These are phyloP conservation scores for Sporothrix curviconia DNA, from an alignment of 2,329 filamentous ascomycete genomes.

Conservation along the genomic window DNA sequence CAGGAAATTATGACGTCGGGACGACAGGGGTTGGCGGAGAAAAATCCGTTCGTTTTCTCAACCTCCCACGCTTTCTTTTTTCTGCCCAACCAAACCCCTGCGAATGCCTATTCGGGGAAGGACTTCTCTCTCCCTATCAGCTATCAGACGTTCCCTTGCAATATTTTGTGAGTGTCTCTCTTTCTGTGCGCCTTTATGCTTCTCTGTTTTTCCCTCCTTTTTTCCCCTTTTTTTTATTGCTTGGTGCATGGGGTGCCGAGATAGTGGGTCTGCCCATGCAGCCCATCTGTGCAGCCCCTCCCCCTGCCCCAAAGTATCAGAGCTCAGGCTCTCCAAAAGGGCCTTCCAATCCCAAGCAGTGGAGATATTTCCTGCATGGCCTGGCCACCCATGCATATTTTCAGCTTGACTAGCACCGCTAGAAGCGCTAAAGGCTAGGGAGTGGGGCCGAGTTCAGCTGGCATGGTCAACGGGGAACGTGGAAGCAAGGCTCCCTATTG, in stretches of 20 bases:
- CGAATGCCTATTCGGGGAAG: not conserved
- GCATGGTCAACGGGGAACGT: conserved; percentile 7
- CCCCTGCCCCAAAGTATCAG: not conserved
- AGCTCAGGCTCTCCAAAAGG: not conserved
- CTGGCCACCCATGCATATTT: not conserved
- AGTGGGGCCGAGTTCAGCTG: conserved; percentile 17
- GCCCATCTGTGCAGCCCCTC: too few species aligned
- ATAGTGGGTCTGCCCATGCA: too few species aligned
- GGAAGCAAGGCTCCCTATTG: conserved; percentile 10
- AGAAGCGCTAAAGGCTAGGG: not conserved
- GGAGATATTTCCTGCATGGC: conserved; percentile 6
- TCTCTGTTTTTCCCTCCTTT: not conserved
- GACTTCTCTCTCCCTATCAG: not conserved
- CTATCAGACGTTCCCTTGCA: too few species aligned
- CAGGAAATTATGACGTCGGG: not conserved
- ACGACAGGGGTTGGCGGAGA: not conserved
- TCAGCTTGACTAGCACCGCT: conserved; percentile 15
- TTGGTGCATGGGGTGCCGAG: not conserved
- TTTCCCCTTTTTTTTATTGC: not conserved
- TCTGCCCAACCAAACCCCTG: too few species aligned
- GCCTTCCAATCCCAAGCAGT: too few species aligned
- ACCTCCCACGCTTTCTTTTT: too few species aligned
- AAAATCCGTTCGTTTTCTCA: not conserved
- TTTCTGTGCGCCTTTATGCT: not conserved
- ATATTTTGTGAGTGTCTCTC: not conserved